Evolutionary conservation across 352 stramenopile species (phyloP), one percentile per base, ranked within the genome.

Genomic region (Peronospora destructor): DNA sequence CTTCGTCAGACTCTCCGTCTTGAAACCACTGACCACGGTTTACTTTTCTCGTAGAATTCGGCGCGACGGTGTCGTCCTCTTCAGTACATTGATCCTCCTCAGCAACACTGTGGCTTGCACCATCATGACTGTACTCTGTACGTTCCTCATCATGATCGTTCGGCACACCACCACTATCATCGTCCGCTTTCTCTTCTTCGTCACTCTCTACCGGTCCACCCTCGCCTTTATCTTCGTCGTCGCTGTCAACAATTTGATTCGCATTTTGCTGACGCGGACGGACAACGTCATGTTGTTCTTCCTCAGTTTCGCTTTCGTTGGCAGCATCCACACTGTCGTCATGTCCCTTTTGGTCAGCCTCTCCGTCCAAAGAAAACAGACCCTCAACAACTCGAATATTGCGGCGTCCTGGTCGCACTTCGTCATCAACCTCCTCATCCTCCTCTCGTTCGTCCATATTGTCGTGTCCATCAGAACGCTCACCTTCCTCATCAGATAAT

Each of bases 241-340:
- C 53, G 17, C 58, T 73, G 41, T 75, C 66, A 28, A 72, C 16
- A 43, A 75, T 69, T 14, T 67, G 62, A 39, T 69, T 75, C 14
- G 56, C 37, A 48, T 68, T 65, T 39, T 45, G 57, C 16, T 52
- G 52, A 54, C 57, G 64, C 14, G 44, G 14, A 17, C 36, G 40
- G 50, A 32, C 14, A 40, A 66, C n/a, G 14, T 64, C 35, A 10
- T 40, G 42, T 17, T 55, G 36, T 17, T 47, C 52, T 21, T 64
- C 37, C 8, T 52, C 53, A 45, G 34, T 42, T 21, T 56, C 30
- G 38, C 29, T 42, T 21, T 56, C 35, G 34, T 49, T 44, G 21
- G 28, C 45, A 41, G 25, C 38, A 42, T 50, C 35, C 1, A 53
- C 10, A 8, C 12, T 14, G 4, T 26, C 23, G 17, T 44, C 2